These are phyloP conservation scores for Phaseolus lunatus DNA, from an alignment of 306 rosid species.

Conservation along the genomic window DNA sequence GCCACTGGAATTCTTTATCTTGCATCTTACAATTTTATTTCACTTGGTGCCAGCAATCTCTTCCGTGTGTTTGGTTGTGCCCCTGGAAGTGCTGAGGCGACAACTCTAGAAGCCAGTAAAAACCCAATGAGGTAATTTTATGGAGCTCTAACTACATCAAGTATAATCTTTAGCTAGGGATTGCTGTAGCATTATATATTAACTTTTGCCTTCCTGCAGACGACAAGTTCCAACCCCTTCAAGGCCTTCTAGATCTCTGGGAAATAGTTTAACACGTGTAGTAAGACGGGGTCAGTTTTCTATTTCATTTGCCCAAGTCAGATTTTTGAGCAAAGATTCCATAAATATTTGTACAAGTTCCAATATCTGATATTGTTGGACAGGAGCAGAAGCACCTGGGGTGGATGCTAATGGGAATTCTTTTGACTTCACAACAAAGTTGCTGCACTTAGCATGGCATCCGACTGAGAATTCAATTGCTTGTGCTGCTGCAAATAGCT, in stretches of 20 bases:
- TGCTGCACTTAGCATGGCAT: slow-evolving; percentile 99
- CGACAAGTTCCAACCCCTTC: slow-evolving; percentile 94
- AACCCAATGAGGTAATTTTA: slow-evolving; percentile 90
- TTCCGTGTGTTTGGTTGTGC: slow-evolving; percentile 96
- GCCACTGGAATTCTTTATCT: slow-evolving; percentile 9
- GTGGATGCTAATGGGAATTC: slow-evolving; percentile 96
- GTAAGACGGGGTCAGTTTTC: slow-evolving; percentile 81
- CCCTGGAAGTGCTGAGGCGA: slow-evolving; percentile 78
- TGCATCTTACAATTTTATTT: slow-evolving; percentile 34
- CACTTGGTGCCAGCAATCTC: slow-evolving; percentile 76
- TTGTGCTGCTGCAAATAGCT: slow-evolving; percentile 99
- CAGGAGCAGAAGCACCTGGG: slow-evolving; percentile 85
- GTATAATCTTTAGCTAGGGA: slow-evolving; percentile 19
- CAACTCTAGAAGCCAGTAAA: slow-evolving; percentile 97
- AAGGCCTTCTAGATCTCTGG: slow-evolving; percentile 90
- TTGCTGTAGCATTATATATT: slow-evolving; percentile 1
- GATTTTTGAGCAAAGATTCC: neutral
- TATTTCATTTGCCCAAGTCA: neutral
- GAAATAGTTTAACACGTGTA: slow-evolving; percentile 91
- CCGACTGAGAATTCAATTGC: slow-evolving; percentile 93
- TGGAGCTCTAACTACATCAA: slow-evolving; percentile 18
- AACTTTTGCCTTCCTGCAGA: slow-evolving; percentile 52
- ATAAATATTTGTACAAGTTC: neutral
- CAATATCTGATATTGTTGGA: slow-evolving; percentile 17
- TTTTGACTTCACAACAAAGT: slow-evolving; percentile 92